phyloP scores from a whole-genome alignment of 1,284 basidiomycete species.

The Schizophyllum amplum region DNA sequence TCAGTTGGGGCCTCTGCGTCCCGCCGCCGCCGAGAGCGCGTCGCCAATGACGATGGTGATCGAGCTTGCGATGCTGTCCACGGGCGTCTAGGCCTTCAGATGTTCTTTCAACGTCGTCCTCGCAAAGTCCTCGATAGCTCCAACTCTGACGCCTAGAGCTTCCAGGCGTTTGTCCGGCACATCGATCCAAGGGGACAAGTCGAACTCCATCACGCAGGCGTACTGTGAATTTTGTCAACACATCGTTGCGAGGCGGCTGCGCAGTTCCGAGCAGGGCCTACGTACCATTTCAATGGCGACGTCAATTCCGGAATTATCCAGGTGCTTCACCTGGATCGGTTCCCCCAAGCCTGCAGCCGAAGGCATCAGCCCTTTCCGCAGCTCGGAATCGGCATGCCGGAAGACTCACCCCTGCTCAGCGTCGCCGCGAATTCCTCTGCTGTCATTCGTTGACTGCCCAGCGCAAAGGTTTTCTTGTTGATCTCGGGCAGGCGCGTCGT shows the following conservation, averaged over 20 bases:
- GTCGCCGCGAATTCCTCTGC: conserved; percentile 1
- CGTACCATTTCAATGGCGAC: conserved; percentile 23
- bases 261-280: not conserved
- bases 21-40: too few relatives aligned
- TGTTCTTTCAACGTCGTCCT: conserved; percentile 9
- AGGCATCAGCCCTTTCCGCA: not conserved
- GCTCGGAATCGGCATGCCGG: not conserved
- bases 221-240: conserved; percentile 11
- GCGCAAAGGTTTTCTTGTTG: conserved; percentile 1
- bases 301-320: conserved; percentile 11
- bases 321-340: conserved; percentile 17
- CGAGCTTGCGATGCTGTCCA: too few relatives aligned
- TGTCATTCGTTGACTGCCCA: conserved; percentile 1
- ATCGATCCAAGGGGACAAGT: conserved; percentile 17
- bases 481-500: not conserved
- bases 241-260: too few relatives aligned
- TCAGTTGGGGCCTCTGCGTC: too few relatives aligned
- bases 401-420: conserved; percentile 5
- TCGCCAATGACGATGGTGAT: too few relatives aligned
- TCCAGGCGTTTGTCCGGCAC: conserved; percentile 22
- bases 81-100: too few relatives aligned
- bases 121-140: conserved; percentile 17
- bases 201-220: conserved; percentile 16
- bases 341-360: conserved; percentile 17
- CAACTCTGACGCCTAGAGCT: conserved; percentile 21